Evolutionary conservation across 345 rosid genomes (phyloP).

Genomic region (Raphanus sativus): DNA sequence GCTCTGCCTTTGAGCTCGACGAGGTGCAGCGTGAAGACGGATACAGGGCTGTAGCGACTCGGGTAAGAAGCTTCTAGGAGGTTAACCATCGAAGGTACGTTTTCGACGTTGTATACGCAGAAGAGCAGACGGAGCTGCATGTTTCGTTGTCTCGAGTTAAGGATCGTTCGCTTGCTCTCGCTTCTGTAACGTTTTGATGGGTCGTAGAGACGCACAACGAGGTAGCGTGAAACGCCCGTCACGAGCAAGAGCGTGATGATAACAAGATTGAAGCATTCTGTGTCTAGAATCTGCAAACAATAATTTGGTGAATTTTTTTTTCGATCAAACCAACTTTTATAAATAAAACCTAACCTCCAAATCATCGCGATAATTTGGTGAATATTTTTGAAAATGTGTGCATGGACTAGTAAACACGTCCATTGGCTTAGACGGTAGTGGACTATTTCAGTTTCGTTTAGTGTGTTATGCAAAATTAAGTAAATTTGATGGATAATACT

Average conservation of each 20-base stretch:
- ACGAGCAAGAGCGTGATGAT: constrained; percentile 36
- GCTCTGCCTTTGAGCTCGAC: constrained; percentile 44
- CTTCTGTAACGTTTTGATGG: constrained; percentile 60
- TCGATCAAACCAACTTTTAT: too few species aligned
- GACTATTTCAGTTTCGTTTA: too few species aligned
- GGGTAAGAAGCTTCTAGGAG: constrained; percentile 40
- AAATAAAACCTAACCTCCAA: too few species aligned
- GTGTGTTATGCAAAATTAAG: too few species aligned
- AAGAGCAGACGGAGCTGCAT: constrained; percentile 51
- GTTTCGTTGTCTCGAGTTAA: constrained; percentile 38
- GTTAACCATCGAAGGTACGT: constrained; percentile 39
- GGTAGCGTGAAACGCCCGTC: constrained; percentile 43
- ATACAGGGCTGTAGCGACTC: constrained; percentile 34
- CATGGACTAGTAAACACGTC: background rate
- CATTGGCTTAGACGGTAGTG: too few species aligned
- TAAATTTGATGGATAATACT: too few species aligned
- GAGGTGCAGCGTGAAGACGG: constrained; percentile 34
- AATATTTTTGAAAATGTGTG: background rate
- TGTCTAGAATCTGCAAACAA: constrained; percentile 31
- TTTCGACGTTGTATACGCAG: constrained; percentile 46
- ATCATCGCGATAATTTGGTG: background rate
- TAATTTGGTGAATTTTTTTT: background rate
- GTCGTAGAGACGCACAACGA: constrained; percentile 53
- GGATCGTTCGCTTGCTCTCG: constrained; percentile 53
- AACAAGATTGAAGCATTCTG: constrained; percentile 38